Evolutionary conservation across 805 yeast species (phyloP), one percentile per base, ranked within the genome.

Genomic region (Henningerozyma blattae): DNA sequence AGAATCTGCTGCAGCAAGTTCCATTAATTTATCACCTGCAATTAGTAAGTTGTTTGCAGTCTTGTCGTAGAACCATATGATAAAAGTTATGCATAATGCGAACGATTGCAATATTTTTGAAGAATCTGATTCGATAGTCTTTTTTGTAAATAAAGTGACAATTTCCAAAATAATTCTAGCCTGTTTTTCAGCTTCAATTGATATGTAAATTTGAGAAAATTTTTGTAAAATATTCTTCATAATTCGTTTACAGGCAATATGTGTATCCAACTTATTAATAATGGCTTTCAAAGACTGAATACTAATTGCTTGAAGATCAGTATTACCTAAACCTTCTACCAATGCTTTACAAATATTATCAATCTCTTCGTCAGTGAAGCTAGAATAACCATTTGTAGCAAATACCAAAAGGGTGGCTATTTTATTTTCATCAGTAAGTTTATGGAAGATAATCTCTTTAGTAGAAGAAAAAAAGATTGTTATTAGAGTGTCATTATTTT

Each of bases 271-370:
- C 5, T 47, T 51, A 3, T 51, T 35, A 27, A 79, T 61, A 28
- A 83, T 57, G 0, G 77, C 63, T 44, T 68, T 77, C 33, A 79
- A 61, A 13, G 91, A 77, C 41, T 77, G 86, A 10, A 76, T 60
- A 0, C 71, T 61, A 8, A 72, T 57, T 0, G 62, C 51, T 7
- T 64, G 44, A 7, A 55, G 48, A n/a, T 56, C 62, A 3, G 58
- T 49, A 4, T 59, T 48, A 1, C 43, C 32, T 7, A 75, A 44
- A 13, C 65, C 62, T 4, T 43, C 46, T 1, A 60, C 38, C 8
- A 75, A 46, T 14, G 49, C 49, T 2, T 47, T 39, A 2, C 60
- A 52, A 22, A 65, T 46, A 8, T 48, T 45, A 2, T 57, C 62
- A 26, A 64, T 49, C 32, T 73, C 72, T 1, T 45, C 44, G 1